Evolutionary conservation across 2,329 filamentous ascomycete genomes (phyloP).

Genomic region (Cordyceps militaris): DNA sequence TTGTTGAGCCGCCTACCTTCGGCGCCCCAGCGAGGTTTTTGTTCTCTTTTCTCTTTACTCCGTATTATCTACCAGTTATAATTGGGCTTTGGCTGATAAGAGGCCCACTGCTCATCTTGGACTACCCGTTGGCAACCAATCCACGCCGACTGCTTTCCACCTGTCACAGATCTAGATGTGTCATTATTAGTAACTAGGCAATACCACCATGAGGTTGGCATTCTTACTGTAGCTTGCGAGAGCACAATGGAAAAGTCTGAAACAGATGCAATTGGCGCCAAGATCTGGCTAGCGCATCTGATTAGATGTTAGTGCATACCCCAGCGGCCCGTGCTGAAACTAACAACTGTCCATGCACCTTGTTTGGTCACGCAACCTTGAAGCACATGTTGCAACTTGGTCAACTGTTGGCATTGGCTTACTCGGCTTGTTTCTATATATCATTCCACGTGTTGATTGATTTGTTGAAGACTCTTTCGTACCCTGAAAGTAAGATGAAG

Average conservation of each 20-base stretch:
- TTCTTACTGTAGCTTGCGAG: neutral
- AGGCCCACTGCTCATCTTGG: slow-evolving; percentile 8
- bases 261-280: neutral
- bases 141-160: neutral
- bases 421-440: neutral
- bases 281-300: slow-evolving; percentile 5
- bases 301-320: neutral
- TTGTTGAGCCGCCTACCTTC: slow-evolving; percentile 8
- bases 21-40: neutral
- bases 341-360: neutral
- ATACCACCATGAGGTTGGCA: neutral
- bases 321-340: slow-evolving; percentile 1
- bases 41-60: neutral
- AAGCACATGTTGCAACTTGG: neutral
- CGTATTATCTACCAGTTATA: neutral
- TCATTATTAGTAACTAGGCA: neutral
- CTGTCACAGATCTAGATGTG: neutral
- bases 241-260: neutral
- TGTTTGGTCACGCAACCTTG: neutral
- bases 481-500: no score
- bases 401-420: neutral
- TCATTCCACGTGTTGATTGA: no score
- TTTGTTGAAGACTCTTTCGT: no score
- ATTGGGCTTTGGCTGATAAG: neutral
- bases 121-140: slow-evolving; percentile 3